Percentiles rank a stretch among this genome's conserved stretches.
Evolutionary conservation across 164 flowering plant species (phyloP).

Genomic region (Berberis vulgaris): DNA sequence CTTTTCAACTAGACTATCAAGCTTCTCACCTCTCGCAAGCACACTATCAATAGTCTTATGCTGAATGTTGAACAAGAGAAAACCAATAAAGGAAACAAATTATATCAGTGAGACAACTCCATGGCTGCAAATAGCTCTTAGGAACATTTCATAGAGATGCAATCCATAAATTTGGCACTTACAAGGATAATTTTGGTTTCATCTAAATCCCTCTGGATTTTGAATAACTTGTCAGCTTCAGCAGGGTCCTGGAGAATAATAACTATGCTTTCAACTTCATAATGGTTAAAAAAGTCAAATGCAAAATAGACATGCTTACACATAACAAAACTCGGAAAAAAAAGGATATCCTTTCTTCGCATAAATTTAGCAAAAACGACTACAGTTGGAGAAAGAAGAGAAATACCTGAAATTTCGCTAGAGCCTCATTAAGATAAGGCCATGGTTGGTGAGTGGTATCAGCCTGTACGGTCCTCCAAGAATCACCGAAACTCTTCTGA

Average conservation of each 20-base stretch:
- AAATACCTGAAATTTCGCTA: constrained; percentile 77
- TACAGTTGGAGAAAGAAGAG: too few species aligned
- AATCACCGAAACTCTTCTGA: constrained; percentile 80
- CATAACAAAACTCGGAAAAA: background rate
- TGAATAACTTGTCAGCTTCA: constrained; percentile 94
- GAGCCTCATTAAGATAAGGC: constrained; percentile 80
- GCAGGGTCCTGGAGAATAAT: constrained; percentile 68
- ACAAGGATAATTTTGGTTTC: constrained; percentile 99
- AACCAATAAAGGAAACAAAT: background rate
- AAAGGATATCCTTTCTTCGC: too few species aligned
- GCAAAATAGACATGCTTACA: background rate
- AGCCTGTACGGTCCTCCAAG: constrained; percentile 61
- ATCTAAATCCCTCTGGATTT: constrained; percentile 94
- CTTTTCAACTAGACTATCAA: constrained; percentile 95
- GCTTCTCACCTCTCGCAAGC: constrained; percentile 89
- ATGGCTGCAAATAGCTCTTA: too few species aligned
- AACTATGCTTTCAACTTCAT: background rate
- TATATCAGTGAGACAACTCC: background rate
- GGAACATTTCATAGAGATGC: too few species aligned
- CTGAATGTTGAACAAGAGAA: constrained; percentile 28
- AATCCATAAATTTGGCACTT: constrained; percentile 19
- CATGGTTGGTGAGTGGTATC: constrained; percentile 62
- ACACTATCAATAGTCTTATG: constrained; percentile 93
- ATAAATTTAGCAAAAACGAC: background rate
- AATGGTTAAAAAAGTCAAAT: background rate